These are phyloP conservation scores for Byssothecium circinans DNA, from an alignment of 2,329 filamentous ascomycete species.

Conservation along the genomic window DNA sequence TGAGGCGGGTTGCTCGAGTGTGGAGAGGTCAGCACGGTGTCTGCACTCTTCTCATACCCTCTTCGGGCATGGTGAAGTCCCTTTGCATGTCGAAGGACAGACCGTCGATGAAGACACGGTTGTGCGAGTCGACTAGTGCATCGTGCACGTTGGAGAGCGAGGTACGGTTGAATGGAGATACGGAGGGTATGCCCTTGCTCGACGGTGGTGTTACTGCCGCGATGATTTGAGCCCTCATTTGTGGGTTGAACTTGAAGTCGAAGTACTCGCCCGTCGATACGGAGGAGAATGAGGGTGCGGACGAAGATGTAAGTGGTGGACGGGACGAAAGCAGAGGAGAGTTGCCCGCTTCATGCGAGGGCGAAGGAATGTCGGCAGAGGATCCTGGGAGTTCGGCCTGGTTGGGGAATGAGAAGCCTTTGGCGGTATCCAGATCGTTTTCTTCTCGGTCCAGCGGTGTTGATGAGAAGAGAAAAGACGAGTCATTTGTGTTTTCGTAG, in stretches of 20 bases:
- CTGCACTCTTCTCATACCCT: constrained; percentile 12
- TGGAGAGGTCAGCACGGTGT: constrained; percentile 28
- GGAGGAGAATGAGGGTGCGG: constrained; percentile 36
- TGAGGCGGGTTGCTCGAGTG: constrained; percentile 1
- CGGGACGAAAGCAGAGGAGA: constrained; percentile 28
- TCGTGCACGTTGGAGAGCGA: constrained; percentile 35
- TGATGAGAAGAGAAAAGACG: constrained; percentile 36
- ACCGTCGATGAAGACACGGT: constrained; percentile 38
- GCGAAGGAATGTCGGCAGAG: constrained; percentile 11
- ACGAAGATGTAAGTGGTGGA: constrained; percentile 33
- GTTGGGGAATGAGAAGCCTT: constrained; percentile 25
- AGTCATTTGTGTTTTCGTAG: constrained; percentile 27
- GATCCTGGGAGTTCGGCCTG: constrained; percentile 15
- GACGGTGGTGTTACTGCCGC: constrained; percentile 34
- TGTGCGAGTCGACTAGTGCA: constrained; percentile 35
- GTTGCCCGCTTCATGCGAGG: constrained; percentile 23
- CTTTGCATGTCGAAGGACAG: constrained; percentile 41
- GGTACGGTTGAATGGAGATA: constrained; percentile 37
- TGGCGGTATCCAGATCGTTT: constrained; percentile 21
- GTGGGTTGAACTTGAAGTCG: constrained; percentile 31
- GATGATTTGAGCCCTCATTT: constrained; percentile 32
- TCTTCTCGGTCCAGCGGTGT: constrained; percentile 23
- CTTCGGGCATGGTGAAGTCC: constrained; percentile 28
- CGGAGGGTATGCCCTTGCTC: constrained; percentile 29
- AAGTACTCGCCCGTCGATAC: constrained; percentile 37